Evolutionary conservation across 2,329 filamentous ascomycete species (phyloP).

Genomic region (Pseudogymnoascus sp.): DNA sequence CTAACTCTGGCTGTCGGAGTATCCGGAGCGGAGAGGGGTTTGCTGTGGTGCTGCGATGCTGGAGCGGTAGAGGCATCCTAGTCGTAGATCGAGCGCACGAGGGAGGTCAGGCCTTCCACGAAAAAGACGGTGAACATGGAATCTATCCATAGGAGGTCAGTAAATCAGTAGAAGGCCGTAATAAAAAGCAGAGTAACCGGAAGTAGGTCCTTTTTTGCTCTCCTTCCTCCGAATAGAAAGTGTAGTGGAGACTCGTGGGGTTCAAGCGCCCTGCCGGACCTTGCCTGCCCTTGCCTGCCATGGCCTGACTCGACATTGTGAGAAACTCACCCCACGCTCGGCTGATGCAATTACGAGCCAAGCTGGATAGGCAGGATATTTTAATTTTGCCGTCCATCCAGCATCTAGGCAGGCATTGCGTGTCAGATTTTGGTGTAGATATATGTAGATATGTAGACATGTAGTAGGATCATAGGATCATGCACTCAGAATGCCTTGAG

Average conservation of each 20-base stretch:
- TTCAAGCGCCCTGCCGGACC: neutral
- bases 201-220: neutral
- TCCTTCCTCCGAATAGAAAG: neutral
- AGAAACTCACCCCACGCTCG: conserved; percentile 1
- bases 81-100: neutral
- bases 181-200: neutral
- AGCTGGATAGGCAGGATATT: neutral
- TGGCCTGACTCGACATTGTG: neutral
- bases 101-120: neutral
- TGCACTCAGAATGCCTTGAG: neutral
- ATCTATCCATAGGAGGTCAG: neutral
- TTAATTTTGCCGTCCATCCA: neutral
- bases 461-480: neutral
- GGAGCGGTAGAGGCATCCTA: neutral
- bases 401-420: neutral
- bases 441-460: neutral
- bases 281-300: neutral
- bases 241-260: neutral
- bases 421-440: neutral
- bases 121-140: neutral
- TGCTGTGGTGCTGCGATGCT: neutral
- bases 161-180: neutral
- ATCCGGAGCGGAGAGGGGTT: neutral
- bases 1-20: neutral
- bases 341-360: neutral